Percentiles rank a stretch among this genome's conserved stretches.
Conservation (phyloP, 371 early-diverging fungal genomes). For the Lichtheimia hyalospora region DNA sequence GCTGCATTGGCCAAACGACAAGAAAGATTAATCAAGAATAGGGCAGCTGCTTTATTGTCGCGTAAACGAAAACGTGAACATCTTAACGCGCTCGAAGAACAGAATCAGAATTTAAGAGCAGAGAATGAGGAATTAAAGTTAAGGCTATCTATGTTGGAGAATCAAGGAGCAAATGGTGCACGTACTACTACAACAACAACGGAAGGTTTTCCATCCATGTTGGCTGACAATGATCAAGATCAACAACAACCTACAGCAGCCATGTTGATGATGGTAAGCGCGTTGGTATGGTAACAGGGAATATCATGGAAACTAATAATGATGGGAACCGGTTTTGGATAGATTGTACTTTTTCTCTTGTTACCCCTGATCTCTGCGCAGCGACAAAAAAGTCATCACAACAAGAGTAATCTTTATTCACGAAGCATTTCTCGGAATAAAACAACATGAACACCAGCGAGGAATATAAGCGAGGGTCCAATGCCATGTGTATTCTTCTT, state of each 20-base stretch:
- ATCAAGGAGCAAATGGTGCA: neutral
- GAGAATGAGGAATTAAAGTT: conserved; percentile 60
- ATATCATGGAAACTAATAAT: neutral
- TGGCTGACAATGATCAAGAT: neutral
- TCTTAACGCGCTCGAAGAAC: conserved; percentile 68
- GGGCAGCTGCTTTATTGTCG: conserved; percentile 87
- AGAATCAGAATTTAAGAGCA: conserved; percentile 54
- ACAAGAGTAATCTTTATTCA: too few species aligned
- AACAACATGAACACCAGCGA: conserved; percentile 15
- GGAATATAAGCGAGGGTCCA: conserved; percentile 8
- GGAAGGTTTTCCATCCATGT: neutral
- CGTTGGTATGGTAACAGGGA: neutral
- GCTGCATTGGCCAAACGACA: conserved; percentile 63
- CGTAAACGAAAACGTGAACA: conserved; percentile 90
- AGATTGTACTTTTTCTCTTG: neutral
- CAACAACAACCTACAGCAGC: neutral
- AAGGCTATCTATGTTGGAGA: neutral
- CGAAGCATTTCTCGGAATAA: neutral
- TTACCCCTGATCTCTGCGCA: neutral
- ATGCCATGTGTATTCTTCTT: too few species aligned
- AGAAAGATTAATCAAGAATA: conserved; percentile 87
- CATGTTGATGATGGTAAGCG: neutral
- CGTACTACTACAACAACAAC: neutral
- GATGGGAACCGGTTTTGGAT: too few species aligned
- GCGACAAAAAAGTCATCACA: neutral